A percentile compares a stretch with the other conserved stretches of the same genome.
These are phyloP conservation scores for Annulohypoxylon moriforme DNA, from an alignment of 495 filamentous ascomycete genomes.

Conservation along the genomic window DNA sequence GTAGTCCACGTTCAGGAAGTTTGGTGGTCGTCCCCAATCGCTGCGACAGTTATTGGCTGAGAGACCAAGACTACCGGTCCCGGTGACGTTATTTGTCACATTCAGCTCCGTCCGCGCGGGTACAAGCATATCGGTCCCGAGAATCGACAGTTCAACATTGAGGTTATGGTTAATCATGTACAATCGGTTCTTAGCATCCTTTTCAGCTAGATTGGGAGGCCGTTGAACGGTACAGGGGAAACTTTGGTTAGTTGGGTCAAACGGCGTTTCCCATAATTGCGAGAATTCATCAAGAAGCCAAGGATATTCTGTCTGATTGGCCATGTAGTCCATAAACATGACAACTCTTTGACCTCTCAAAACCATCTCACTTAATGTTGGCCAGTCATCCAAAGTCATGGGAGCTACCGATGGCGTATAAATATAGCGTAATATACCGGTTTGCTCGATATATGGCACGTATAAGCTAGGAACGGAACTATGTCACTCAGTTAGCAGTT, in stretches of 20 bases:
- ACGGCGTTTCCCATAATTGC: constrained; percentile 82
- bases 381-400: constrained; percentile 83
- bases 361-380: constrained; percentile 83
- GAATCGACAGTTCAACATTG: constrained; percentile 75
- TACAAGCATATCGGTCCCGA: constrained; percentile 72
- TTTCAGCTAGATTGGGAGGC: constrained; percentile 67
- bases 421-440: constrained; percentile 74
- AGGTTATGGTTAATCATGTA: constrained; percentile 96
- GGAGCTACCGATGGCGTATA: constrained; percentile 76
- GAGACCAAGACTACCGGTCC: constrained; percentile 75
- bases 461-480: constrained; percentile 57
- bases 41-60: constrained; percentile 75
- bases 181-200: constrained; percentile 69
- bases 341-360: constrained; percentile 64
- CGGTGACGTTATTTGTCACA: constrained; percentile 74
- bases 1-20: constrained; percentile 90
- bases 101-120: constrained; percentile 76
- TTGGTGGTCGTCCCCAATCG: constrained; percentile 78
- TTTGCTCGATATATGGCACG: constrained; percentile 65
- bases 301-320: constrained; percentile 79
- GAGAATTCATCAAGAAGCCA: constrained; percentile 81
- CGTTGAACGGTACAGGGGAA: constrained; percentile 79
- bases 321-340: constrained; percentile 79
- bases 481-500: not conserved
- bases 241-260: constrained; percentile 69